A percentile compares a stretch with the other conserved stretches of the same genome.
phyloP scores from a whole-genome alignment of 257 asterid genomes.

The Linaria vulgaris region DNA sequence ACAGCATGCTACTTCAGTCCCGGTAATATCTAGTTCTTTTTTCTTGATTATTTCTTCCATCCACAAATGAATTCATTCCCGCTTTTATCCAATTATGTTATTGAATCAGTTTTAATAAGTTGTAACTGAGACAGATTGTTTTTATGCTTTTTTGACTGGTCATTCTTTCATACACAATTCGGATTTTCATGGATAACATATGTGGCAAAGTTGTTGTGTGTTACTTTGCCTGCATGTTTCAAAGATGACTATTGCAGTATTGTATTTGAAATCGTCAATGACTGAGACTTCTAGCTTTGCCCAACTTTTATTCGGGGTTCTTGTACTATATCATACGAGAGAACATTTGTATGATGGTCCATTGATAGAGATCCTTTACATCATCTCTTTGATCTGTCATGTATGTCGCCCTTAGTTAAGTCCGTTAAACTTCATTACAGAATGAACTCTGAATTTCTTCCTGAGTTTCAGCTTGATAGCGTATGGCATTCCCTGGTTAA shows the following conservation, averaged over 20 bases:
- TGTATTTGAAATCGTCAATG: background rate
- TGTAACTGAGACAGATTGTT: background rate
- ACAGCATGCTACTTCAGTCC: slow-evolving; percentile 72
- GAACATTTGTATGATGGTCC: background rate
- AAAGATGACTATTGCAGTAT: too few species aligned
- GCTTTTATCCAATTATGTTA: slow-evolving; percentile 18
- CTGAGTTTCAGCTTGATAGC: slow-evolving; percentile 1
- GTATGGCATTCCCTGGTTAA: background rate
- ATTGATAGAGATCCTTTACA: background rate
- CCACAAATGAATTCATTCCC: background rate
- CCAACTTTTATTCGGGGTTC: slow-evolving; percentile 4
- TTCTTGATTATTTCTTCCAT: slow-evolving; percentile 5
- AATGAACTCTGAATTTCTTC: background rate
- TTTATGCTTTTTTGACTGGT: background rate
- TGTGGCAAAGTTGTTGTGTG: background rate
- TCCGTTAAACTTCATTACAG: background rate
- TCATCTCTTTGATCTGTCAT: background rate
- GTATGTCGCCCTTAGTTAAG: background rate
- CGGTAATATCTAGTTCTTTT: slow-evolving; percentile 46
- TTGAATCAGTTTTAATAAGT: slow-evolving; percentile 5
- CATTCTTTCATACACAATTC: background rate
- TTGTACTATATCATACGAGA: background rate
- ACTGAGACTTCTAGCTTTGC: background rate
- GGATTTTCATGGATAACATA: background rate
- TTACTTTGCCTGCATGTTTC: too few species aligned